Conservation (phyloP, 2,329 filamentous ascomycete species). For the Venturia aucupariae region DNA sequence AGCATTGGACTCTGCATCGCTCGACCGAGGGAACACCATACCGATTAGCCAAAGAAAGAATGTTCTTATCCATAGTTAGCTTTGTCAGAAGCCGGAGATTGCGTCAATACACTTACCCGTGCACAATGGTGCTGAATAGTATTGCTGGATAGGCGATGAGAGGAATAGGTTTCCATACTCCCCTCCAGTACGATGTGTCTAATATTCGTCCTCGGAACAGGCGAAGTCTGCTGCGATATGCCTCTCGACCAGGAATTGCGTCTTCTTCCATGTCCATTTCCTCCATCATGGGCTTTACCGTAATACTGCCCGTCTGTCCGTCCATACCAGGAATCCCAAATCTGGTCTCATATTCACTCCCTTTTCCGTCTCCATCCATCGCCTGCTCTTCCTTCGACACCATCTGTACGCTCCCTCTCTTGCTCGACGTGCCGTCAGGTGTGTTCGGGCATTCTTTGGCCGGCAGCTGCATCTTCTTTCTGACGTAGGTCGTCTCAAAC, state of each 20-base stretch:
- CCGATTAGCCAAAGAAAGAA: conserved; percentile 33
- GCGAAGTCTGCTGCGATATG: conserved; percentile 21
- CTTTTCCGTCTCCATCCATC: neutral
- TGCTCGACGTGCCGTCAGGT: conserved; percentile 19
- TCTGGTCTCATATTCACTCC: neutral
- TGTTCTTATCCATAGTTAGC: no score
- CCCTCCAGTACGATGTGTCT: conserved; percentile 25
- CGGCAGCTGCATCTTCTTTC: neutral
- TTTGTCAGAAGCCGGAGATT: no score
- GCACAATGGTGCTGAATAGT: conserved; percentile 2
- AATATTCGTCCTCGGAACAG: conserved; percentile 26
- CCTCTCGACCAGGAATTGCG: neutral
- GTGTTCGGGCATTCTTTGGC: conserved; percentile 14
- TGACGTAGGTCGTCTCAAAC: conserved; percentile 23
- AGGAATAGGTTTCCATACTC: conserved; percentile 22
- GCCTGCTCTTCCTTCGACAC: conserved; percentile 20
- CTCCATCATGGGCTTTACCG: neutral
- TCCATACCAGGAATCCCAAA: neutral
- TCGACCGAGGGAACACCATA: conserved; percentile 22
- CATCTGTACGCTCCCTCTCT: conserved; percentile 21
- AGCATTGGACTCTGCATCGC: conserved; percentile 16
- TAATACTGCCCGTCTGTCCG: neutral
- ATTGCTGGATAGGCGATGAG: conserved; percentile 9
- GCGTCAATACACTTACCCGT: no score
- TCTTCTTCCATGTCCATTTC: neutral